Base-by-base conservation (phyloP, 2,329 filamentous ascomycete genomes). In the Orbilia quercus region DNA sequence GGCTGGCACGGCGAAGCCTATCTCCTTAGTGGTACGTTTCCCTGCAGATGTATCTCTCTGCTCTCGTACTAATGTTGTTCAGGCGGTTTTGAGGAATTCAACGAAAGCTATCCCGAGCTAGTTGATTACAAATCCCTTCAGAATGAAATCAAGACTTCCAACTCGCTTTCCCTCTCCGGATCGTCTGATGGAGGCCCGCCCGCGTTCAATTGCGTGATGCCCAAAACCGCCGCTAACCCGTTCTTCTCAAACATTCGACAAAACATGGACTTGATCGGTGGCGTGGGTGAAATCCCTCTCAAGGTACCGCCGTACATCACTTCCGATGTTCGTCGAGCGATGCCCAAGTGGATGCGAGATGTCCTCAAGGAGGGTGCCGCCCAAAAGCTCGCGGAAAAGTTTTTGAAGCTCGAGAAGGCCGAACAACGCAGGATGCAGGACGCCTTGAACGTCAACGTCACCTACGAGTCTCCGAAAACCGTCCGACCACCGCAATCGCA, bases 181-280 rank as follows among this genome's bases (percentile, higher is more conserved):
- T 75, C 74, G 14, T 80, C 81, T 23, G 80, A 84, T 3, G 84
- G 85, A 14, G 84, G 84, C 16, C 83, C 92, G 40, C 86, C 89
- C 67, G 94, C 94, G 5, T 96, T 96, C 75, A 86, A 76, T 58
- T 78, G 77, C 23, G 73, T 88, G 70, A 88, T 98, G 80, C 95
- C 95, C 0, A 85, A 87, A 75, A 88, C 88, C 71, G 86, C 87
- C 0, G 85, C 88, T 0, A 96, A 96, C 77, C 93, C 94, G 0
- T 98, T 99, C 82, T 98, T 98, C 80, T 88, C 89, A 74, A 98
- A 97, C 76, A 98, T 99, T 77, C 88, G 95, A 45, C 95, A 98
- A 80, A 96, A 98, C 75, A 94, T 96, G 87, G 95, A 98, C 79
- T 84, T 99, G 16, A 90, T 96, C 31, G 92, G 92, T 76, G 95